Percentiles rank a stretch among this genome's conserved stretches.
phyloP scores from a whole-genome alignment of 352 stramenopile genomes.

The Globisporangium rhizosaccharum region DNA sequence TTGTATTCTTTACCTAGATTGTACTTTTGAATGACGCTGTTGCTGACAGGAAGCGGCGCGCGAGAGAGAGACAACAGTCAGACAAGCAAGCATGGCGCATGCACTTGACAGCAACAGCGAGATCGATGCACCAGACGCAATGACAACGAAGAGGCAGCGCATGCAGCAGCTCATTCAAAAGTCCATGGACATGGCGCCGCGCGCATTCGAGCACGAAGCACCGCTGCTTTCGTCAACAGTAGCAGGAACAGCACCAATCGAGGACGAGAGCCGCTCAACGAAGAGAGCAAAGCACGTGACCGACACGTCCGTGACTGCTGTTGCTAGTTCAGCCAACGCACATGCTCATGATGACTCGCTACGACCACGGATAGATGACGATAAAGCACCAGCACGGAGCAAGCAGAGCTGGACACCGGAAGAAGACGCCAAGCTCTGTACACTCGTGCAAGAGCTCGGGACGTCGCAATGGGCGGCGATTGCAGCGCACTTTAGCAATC shows the following conservation, averaged over 20 bases:
- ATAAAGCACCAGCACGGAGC: not conserved
- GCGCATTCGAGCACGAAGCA: slow-evolving; percentile 3
- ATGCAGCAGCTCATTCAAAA: slow-evolving; percentile 54
- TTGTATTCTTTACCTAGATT: not conserved
- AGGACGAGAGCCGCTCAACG: too few relatives aligned
- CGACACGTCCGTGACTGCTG: not conserved
- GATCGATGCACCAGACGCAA: not conserved
- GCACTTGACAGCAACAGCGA: not conserved
- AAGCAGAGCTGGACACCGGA: slow-evolving; percentile 33
- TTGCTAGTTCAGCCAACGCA: not conserved
- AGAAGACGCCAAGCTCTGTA: slow-evolving; percentile 40
- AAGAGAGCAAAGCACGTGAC: not conserved
- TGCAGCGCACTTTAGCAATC: slow-evolving; percentile 27
- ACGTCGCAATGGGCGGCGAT: slow-evolving; percentile 32
- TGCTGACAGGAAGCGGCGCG: too few relatives aligned
- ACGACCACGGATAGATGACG: not conserved
- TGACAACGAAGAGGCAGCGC: slow-evolving; percentile 38
- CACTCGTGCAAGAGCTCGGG: slow-evolving; percentile 35
- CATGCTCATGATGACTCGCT: not conserved
- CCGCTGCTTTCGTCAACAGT: not conserved
- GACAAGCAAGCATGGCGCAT: not conserved
- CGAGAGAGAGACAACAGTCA: not conserved
- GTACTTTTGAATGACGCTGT: too few relatives aligned
- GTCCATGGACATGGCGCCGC: slow-evolving; percentile 28
- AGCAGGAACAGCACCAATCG: too few relatives aligned